Evolutionary conservation across 2,329 filamentous ascomycete genomes (phyloP).

Genomic region (Fusarium xyrophilum): DNA sequence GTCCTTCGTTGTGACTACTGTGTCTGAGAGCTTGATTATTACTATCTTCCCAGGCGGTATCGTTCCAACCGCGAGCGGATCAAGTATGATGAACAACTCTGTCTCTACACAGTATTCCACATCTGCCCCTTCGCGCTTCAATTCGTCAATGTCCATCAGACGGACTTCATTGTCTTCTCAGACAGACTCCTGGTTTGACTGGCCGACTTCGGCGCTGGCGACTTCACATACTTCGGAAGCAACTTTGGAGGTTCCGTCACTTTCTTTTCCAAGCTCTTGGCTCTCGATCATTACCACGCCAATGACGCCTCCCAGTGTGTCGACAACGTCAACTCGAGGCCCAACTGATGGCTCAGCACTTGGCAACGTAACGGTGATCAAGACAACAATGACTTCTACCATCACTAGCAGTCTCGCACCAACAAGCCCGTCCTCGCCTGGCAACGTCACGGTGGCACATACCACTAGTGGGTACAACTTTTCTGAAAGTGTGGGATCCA

Average conservation of each 20-base stretch:
- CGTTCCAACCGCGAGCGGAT: constrained; percentile 10
- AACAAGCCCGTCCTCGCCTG: constrained; percentile 3
- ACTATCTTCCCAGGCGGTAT: constrained; percentile 29
- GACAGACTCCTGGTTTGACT: constrained; percentile 14
- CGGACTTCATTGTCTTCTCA: background rate
- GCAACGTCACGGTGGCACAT: constrained; percentile 8
- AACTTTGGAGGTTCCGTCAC: background rate
- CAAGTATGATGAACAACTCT: constrained; percentile 1
- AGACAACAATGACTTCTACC: constrained; percentile 21
- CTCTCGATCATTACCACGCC: constrained; percentile 18
- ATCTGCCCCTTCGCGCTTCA: background rate
- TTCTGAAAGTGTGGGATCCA: constrained; percentile 3
- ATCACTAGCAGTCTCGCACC: constrained; percentile 19
- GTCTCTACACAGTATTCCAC: constrained; percentile 7
- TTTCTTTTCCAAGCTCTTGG: constrained; percentile 11
- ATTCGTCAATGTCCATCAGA: constrained; percentile 4
- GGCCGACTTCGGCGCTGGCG: constrained; percentile 28
- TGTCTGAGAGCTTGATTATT: constrained; percentile 19
- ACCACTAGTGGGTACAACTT: constrained; percentile 24
- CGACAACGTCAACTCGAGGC: background rate
- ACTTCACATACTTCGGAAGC: background rate
- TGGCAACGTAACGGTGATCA: constrained; percentile 8
- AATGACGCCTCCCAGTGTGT: constrained; percentile 12
- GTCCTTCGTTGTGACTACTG: constrained; percentile 14
- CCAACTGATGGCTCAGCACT: background rate